These are phyloP conservation scores for Lactifluus subvellereus DNA, from an alignment of 768 basidiomycete genomes.

Conservation along the genomic window DNA sequence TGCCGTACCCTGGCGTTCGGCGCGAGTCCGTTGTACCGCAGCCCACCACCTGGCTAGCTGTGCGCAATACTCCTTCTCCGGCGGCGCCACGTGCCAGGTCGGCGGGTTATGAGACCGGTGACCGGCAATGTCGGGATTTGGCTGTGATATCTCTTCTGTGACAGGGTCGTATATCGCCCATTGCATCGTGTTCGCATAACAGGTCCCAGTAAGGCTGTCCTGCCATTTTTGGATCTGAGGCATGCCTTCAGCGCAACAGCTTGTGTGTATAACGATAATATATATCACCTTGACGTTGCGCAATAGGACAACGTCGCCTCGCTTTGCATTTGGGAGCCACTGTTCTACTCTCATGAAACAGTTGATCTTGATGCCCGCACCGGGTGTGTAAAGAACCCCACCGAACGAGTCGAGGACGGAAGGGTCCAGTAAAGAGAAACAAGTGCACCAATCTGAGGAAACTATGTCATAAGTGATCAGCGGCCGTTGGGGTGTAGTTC, in stretches of 20 bases:
- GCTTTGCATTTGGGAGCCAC: slow-evolving; percentile 46
- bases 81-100: neutral
- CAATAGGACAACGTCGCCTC: slow-evolving; percentile 49
- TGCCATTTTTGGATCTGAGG: slow-evolving; percentile 9
- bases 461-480: neutral
- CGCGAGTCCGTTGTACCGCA: slow-evolving; percentile 20
- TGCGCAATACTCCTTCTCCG: slow-evolving; percentile 17
- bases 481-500: slow-evolving; percentile 14
- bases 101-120: slow-evolving; percentile 1
- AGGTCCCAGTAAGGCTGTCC: slow-evolving; percentile 14
- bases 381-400: slow-evolving; percentile 26
- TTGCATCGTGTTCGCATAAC: slow-evolving; percentile 11
- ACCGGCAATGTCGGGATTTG: neutral
- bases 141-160: slow-evolving; percentile 2
- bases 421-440: slow-evolving; percentile 47
- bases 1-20: slow-evolving; percentile 8
- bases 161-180: slow-evolving; percentile 16
- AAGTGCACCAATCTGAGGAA: slow-evolving; percentile 41
- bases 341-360: slow-evolving; percentile 46
- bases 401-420: slow-evolving; percentile 36
- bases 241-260: slow-evolving; percentile 1
- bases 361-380: slow-evolving; percentile 31
- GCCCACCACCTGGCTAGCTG: slow-evolving; percentile 20
- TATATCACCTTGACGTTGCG: slow-evolving; percentile 43
- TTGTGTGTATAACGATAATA: neutral